Percentiles rank a stretch among this genome's conserved stretches.
Conservation (phyloP, 2,329 filamentous ascomycete genomes). For the Hymenoscyphus fructigenus region DNA sequence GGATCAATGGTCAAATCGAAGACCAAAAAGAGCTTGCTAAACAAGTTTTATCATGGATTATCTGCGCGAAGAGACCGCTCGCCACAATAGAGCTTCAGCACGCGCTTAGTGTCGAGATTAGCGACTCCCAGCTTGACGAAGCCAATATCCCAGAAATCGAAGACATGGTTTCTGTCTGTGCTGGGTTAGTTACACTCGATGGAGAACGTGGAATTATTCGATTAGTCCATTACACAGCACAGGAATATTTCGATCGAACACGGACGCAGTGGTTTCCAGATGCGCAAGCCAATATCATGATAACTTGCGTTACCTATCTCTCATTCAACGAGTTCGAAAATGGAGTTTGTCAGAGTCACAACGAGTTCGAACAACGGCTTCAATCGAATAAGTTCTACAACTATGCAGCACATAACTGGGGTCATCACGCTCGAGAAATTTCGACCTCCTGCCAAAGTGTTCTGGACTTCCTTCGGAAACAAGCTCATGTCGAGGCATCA, state of each 20-base stretch:
- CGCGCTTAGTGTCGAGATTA: constrained; percentile 43
- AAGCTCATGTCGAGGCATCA: neutral
- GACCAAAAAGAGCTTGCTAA: constrained; percentile 41
- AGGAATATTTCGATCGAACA: constrained; percentile 34
- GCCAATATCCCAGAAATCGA: constrained; percentile 37
- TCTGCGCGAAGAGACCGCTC: constrained; percentile 39
- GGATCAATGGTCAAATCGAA: constrained; percentile 41
- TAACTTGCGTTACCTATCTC: constrained; percentile 34
- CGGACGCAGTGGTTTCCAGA: constrained; percentile 20
- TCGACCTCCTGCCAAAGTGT: neutral
- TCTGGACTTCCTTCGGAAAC: neutral
- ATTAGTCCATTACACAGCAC: constrained; percentile 34
- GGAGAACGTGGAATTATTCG: constrained; percentile 29
- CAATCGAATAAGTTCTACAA: constrained; percentile 32
- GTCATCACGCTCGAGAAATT: neutral
- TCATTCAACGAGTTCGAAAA: constrained; percentile 30
- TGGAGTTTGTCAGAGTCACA: constrained; percentile 24
- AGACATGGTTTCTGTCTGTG: constrained; percentile 29
- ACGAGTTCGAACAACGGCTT: constrained; percentile 29
- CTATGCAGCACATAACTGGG: constrained; percentile 15
- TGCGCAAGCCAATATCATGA: constrained; percentile 21
- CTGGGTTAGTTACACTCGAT: constrained; percentile 34
- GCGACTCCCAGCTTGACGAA: constrained; percentile 34
- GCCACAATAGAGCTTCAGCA: constrained; percentile 41
- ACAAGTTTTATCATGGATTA: constrained; percentile 40